Conservation (phyloP, 352 stramenopile genomes). For the Phytopythium ostracodes region DNA sequence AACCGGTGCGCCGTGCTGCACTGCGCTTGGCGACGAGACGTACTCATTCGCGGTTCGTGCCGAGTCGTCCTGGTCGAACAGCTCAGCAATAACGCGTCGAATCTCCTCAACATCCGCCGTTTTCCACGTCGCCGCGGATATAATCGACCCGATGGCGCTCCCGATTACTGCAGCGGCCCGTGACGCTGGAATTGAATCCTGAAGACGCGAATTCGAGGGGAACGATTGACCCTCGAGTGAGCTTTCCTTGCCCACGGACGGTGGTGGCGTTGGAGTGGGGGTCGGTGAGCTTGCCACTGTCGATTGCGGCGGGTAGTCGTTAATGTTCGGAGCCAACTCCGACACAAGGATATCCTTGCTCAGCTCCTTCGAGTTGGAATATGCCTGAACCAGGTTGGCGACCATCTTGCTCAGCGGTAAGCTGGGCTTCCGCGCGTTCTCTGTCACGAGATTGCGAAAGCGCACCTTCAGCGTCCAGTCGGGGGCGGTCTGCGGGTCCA, state of each 20-base stretch:
- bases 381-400: slow-evolving; percentile 70
- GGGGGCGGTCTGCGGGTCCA: slow-evolving; percentile 59
- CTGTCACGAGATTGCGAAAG: slow-evolving; percentile 34
- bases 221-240: background rate
- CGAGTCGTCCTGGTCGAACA: slow-evolving; percentile 47
- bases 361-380: slow-evolving; percentile 62
- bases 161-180: slow-evolving; percentile 68
- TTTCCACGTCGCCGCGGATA: slow-evolving; percentile 75
- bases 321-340: slow-evolving; percentile 57
- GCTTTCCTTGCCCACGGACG: slow-evolving; percentile 3
- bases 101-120: slow-evolving; percentile 65
- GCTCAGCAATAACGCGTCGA: slow-evolving; percentile 35
- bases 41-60: background rate
- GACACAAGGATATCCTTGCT: slow-evolving; percentile 69
- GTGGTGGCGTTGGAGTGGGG: slow-evolving; percentile 11
- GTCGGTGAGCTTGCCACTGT: slow-evolving; percentile 9
- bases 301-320: slow-evolving; percentile 11
- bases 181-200: slow-evolving; percentile 61
- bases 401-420: slow-evolving; percentile 63
- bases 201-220: slow-evolving; percentile 15
- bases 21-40: slow-evolving; percentile 15
- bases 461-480: slow-evolving; percentile 55
- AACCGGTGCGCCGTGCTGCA: slow-evolving; percentile 49
- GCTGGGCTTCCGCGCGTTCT: slow-evolving; percentile 50
- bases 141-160: slow-evolving; percentile 54